Evolutionary conservation across 176 grass and related monocot genomes (phyloP), one percentile per base, ranked within the genome.

Genomic region (Eragrostis curvula): DNA sequence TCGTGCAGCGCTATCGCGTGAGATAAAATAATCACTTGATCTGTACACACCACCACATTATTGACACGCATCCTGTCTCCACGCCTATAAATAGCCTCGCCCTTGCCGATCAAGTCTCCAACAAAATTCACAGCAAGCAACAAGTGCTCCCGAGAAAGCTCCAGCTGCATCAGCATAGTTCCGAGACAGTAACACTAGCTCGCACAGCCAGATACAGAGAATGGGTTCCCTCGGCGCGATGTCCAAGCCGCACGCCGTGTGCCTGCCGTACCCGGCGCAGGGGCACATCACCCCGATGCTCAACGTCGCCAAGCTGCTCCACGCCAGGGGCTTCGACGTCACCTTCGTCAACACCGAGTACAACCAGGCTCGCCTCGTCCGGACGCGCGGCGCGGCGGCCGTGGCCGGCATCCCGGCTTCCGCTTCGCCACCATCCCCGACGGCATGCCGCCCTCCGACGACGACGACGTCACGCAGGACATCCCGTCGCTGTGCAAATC

Each of bases 231-330:
- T 80, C 32, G 80, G 64, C 20, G 24, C 39, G 9, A 66, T 70
- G 24, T 51, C 17, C 67, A 86, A 73, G 65, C 71, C 89, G 40
- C 92, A 97, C 77, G 87, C 85, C 47, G 92, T 97, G 15, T 87
- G 86, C 87, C 47, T 97, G 42, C 92, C 94, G 25, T 81, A 87
- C 62, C 94, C 94, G 24, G 87, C 83, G 36, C 94, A 97, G 85
- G 92, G 94, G 45, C 89, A 94, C 81, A 75, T 97, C 73, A 97
- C 83, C 0, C 87, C 94, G 25, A 92, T 94, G 89, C 90, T 96
- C 4, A 84, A 91, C 66, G 83, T 96, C 1, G 88, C 90, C 6
- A 96, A 96, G 84, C 63, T 97, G 5, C 94, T 97, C 62, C 89
- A 97, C 83, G 88, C 91, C 53, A 57, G 73, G 15, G 91, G 94